Base-by-base conservation (phyloP, 192 early-diverging fungal species). In the Oehlia diaphana region DNA sequence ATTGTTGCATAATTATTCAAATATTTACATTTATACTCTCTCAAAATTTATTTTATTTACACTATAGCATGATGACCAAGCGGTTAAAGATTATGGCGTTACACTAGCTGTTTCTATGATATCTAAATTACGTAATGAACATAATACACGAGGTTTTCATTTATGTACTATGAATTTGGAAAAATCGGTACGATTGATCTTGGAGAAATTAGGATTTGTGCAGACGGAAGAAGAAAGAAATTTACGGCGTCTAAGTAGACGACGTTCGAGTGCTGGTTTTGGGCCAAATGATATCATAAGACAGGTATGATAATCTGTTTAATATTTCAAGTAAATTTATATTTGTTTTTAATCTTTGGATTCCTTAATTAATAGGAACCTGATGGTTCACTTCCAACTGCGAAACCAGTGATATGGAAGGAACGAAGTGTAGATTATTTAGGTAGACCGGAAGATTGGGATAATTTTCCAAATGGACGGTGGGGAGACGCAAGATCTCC, bases 401-500 rank as follows among this genome's bases (percentile, higher is more conserved):
- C 87, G 67, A 95, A 94, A 69, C 98, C 98, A 21, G 98, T 99
- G 81, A 98, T 98, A 79, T 99, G 98, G 98, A 92, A 93, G 83
- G 98, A 99, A 90, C 92, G 95, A 71, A 91, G 93, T 61, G 89
- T 92, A 80, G 93, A 92, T 84, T 98, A 99, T 90, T 92, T 97
- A 78, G 81, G 88, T 19, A 88, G 93, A 47, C 94, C 95, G 16
- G 93, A 94, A 58, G 85, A 89, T 66, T 93, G 92, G 91, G 97
- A 99, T 86, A 96, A 99, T 64, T 99, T 97, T 82, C 98, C 97
- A 23, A 99, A 99, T 80, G 98, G 98, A 39, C 93, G 98, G 39
- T 99, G 97, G 98, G 98, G 98, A 39, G 96, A 99, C 80, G 91
- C 98, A 47, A 87, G 96, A 44, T 99, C 97, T 12, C 96, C 96